These are phyloP conservation scores for Arthrocladium fulminans DNA, from an alignment of 2,329 filamentous ascomycete genomes.

Conservation along the genomic window DNA sequence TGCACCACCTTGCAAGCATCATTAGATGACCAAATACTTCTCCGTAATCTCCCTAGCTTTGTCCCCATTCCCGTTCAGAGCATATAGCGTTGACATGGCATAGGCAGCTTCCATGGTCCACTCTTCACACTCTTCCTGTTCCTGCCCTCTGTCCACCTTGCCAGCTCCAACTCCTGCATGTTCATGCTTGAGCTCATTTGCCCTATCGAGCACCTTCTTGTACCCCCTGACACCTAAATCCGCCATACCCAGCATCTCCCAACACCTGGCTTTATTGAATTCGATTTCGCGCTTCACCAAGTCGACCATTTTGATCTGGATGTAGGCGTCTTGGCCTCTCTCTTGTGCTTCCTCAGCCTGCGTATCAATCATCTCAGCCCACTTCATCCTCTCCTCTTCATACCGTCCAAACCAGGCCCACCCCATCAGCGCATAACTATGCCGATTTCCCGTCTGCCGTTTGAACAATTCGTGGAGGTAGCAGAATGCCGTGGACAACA, in stretches of 20 bases:
- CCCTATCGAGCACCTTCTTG: constrained; percentile 41
- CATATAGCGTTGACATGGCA: constrained; percentile 60
- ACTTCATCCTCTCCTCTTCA: constrained; percentile 49
- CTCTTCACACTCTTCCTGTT: constrained; percentile 40
- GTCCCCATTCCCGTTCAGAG: constrained; percentile 53
- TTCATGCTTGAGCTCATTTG: constrained; percentile 27
- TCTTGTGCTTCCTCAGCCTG: constrained; percentile 2
- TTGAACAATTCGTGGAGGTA: constrained; percentile 89
- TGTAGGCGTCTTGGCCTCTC: background rate
- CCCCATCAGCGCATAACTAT: constrained; percentile 78
- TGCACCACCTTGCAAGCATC: background rate
- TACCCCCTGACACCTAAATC: constrained; percentile 69
- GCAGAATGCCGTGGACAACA: constrained; percentile 69
- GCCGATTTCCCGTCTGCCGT: constrained; percentile 78
- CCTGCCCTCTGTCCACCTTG: constrained; percentile 14
- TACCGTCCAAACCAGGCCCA: constrained; percentile 72
- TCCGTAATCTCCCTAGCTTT: constrained; percentile 54
- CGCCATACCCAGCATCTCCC: constrained; percentile 64
- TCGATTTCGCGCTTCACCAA: constrained; percentile 54
- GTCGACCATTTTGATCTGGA: constrained; percentile 6
- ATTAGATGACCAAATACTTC: constrained; percentile 47
- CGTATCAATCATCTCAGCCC: constrained; percentile 4
- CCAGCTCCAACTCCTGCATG: constrained; percentile 37
- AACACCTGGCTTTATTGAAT: constrained; percentile 69
- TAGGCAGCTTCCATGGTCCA: constrained; percentile 64